Evolutionary conservation across 208 protist species (phyloP).

Genomic region (Wallacemonas collosoma): DNA sequence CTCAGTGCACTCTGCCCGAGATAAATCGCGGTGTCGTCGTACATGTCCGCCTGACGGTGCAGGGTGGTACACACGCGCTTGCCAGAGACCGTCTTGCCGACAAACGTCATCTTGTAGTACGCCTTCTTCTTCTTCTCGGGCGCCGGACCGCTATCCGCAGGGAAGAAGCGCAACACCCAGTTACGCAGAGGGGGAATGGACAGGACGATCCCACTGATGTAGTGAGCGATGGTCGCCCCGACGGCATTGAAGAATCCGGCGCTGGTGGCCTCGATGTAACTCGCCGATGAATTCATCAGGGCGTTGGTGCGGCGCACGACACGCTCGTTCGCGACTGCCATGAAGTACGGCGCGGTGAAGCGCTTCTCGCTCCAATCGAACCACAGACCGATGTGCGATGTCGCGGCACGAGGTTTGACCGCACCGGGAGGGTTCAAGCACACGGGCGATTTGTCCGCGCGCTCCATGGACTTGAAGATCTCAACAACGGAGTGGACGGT

Average conservation of each 20-base stretch:
- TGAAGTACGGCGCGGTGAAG: conserved; percentile 64
- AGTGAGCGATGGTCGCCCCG: conserved; percentile 24
- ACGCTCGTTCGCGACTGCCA: conserved; percentile 70
- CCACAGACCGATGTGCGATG: conserved; percentile 51
- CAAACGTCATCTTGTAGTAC: conserved; percentile 55
- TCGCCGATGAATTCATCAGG: conserved; percentile 49
- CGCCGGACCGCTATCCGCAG: conserved; percentile 36
- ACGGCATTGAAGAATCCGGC: conserved; percentile 39
- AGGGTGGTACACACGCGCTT: conserved; percentile 41
- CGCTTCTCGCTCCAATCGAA: conserved; percentile 45
- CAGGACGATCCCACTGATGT: conserved; percentile 27
- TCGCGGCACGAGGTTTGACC: conserved; percentile 30
- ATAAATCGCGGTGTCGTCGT: conserved; percentile 71
- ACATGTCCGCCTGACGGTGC: conserved; percentile 51
- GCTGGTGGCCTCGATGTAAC: conserved; percentile 57
- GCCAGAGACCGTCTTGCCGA: conserved; percentile 51
- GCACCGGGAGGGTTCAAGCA: conserved; percentile 43
- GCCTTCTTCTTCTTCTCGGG: conserved; percentile 37
- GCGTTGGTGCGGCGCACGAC: conserved; percentile 86
- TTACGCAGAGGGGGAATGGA: conserved; percentile 46
- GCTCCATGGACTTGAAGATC: conserved; percentile 29
- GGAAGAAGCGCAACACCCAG: conserved; percentile 33
- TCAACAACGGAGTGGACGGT: conserved; percentile 58
- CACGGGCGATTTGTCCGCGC: conserved; percentile 40
- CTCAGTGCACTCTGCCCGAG: conserved; percentile 64